Conservation (phyloP, 2,329 filamentous ascomycete genomes). For the Penicillium decumbens region DNA sequence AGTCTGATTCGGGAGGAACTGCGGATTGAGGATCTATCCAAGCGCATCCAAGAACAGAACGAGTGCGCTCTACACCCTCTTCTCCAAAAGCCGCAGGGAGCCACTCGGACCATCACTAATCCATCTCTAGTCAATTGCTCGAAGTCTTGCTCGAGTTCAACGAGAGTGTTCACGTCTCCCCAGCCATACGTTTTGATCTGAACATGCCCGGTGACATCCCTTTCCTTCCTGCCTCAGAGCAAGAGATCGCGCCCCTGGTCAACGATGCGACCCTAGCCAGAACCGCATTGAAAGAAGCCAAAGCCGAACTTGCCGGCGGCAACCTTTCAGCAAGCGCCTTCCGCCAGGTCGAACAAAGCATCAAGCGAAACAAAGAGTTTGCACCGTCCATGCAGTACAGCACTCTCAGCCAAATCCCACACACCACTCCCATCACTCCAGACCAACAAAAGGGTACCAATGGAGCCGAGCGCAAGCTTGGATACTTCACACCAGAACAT, state of each 20-base stretch:
- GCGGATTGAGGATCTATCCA: conserved; percentile 72
- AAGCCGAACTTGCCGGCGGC: conserved; percentile 34
- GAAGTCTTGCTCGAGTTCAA: conserved; percentile 90
- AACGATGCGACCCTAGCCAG: conserved; percentile 32
- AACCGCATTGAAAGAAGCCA: conserved; percentile 39
- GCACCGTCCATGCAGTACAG: conserved; percentile 34
- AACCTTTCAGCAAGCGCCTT: conserved; percentile 35
- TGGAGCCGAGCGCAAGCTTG: conserved; percentile 33
- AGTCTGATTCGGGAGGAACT: conserved; percentile 70
- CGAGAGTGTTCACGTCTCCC: conserved; percentile 70
- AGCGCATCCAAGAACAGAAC: conserved; percentile 81
- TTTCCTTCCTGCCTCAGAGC: conserved; percentile 46
- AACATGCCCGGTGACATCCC: conserved; percentile 43
- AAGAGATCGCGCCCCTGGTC: conserved; percentile 31
- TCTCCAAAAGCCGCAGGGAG: not conserved
- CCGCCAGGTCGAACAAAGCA: conserved; percentile 36
- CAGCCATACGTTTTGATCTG: conserved; percentile 70
- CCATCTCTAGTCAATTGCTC: conserved; percentile 66
- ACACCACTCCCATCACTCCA: conserved; percentile 20
- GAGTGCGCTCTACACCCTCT: conserved; percentile 59
- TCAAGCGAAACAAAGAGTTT: conserved; percentile 40
- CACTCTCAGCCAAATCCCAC: conserved; percentile 31
- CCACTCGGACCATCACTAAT: conserved; percentile 6
- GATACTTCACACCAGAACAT: conserved; percentile 44
- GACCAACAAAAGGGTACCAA: conserved; percentile 16